Evolutionary conservation across 2,329 filamentous ascomycete species (phyloP).

Genomic region (Graphilbum fragrans): DNA sequence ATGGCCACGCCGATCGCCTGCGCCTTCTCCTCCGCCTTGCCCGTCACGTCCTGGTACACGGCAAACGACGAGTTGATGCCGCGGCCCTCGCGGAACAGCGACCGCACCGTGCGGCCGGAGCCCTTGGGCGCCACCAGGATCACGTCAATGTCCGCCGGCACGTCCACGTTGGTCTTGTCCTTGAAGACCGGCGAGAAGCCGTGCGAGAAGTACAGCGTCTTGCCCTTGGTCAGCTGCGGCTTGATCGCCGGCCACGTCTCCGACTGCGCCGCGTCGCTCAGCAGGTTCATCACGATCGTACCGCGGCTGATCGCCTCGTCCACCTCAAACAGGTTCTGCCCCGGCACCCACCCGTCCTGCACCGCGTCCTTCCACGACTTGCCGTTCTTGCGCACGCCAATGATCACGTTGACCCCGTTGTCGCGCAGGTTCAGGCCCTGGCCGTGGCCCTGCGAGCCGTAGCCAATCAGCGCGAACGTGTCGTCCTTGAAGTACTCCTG

Average conservation of each 20-base stretch:
- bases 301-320: conserved; percentile 90
- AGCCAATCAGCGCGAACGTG: conserved; percentile 96
- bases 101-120: conserved; percentile 95
- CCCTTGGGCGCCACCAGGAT: conserved; percentile 99
- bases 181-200: conserved; percentile 99
- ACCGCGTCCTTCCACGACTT: conserved; percentile 96
- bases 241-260: conserved; percentile 99
- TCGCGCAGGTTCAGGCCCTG: conserved; percentile 99
- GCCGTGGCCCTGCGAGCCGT: conserved; percentile 94
- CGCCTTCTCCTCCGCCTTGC: conserved; percentile 96
- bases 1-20: conserved; percentile 93
- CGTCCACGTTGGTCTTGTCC: conserved; percentile 96
- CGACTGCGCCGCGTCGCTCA: conserved; percentile 92
- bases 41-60: conserved; percentile 96
- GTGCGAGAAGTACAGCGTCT: conserved; percentile 99
- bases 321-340: conserved; percentile 98
- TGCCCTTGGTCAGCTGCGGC: conserved; percentile 96
- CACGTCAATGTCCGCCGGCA: conserved; percentile 91
- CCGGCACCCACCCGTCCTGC: conserved; percentile 95
- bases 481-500: conserved; percentile 99
- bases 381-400: conserved; percentile 97
- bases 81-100: conserved; percentile 97
- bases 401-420: conserved; percentile 98
- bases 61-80: conserved; percentile 99
- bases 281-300: conserved; percentile 98